Evolutionary conservation across 1,139 yeast genomes (phyloP).

Genomic region (Hyphopichia pseudoburtonii): DNA sequence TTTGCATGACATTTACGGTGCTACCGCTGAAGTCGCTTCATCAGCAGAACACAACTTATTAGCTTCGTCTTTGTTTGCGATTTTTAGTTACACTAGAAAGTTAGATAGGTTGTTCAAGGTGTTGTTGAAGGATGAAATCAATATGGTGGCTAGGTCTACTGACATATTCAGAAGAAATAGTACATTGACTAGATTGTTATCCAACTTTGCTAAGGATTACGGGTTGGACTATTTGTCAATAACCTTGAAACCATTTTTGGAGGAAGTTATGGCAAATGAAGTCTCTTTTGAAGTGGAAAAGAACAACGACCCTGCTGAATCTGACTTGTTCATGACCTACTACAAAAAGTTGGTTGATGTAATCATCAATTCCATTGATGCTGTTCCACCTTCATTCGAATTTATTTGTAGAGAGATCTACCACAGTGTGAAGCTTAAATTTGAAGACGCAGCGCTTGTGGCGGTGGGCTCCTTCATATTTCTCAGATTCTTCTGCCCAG

Average conservation of each 20-base stretch:
- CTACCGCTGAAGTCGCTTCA: conserved; percentile 70
- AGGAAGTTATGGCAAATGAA: conserved; percentile 49
- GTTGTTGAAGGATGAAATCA: conserved; percentile 63
- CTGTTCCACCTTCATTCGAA: conserved; percentile 72
- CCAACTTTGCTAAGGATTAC: conserved; percentile 65
- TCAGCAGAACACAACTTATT: conserved; percentile 46
- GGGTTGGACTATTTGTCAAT: conserved; percentile 59
- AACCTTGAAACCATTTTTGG: conserved; percentile 56
- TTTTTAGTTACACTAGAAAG: conserved; percentile 54
- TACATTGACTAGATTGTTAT: conserved; percentile 74
- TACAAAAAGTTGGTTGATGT: conserved; percentile 60
- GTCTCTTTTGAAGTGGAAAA: conserved; percentile 72
- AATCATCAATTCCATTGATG: conserved; percentile 54
- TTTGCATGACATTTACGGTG: conserved; percentile 36
- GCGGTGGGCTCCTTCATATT: conserved; percentile 91
- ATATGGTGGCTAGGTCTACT: conserved; percentile 57
- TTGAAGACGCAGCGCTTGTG: conserved; percentile 64
- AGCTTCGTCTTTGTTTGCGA: conserved; percentile 67
- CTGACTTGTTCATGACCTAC: conserved; percentile 55
- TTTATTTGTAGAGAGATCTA: conserved; percentile 74
- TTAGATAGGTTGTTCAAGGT: conserved; percentile 57
- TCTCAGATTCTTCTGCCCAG: conserved; percentile 85
- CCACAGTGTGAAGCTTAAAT: conserved; percentile 59
- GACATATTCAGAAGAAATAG: conserved; percentile 81
- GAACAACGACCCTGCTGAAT: conserved; percentile 33